phyloP scores from a whole-genome alignment of 768 basidiomycete species.

The Boletus rex-veris region DNA sequence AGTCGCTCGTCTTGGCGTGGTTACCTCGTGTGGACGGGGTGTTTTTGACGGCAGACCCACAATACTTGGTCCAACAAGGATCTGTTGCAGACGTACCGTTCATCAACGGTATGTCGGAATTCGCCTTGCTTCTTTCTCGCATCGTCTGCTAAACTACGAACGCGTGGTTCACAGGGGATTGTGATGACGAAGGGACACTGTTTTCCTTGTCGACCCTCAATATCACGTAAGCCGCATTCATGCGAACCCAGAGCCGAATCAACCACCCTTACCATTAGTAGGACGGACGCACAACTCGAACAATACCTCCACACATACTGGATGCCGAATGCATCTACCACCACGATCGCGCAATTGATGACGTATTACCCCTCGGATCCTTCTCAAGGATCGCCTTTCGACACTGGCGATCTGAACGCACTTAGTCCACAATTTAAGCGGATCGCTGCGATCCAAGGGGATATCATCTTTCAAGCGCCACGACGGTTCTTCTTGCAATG shows the following conservation, averaged over 20 bases:
- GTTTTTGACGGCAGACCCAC: conserved; percentile 34
- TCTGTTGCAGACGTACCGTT: conserved; percentile 8
- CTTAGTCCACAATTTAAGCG: conserved; percentile 50
- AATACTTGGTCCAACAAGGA: conserved; percentile 33
- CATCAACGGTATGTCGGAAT: conserved; percentile 1
- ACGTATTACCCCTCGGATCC: conserved; percentile 37
- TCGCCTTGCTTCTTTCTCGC: too few species aligned
- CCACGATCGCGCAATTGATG: conserved; percentile 27
- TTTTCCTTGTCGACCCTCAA: conserved; percentile 22
- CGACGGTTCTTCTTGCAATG: conserved; percentile 44
- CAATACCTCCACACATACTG: conserved; percentile 4
- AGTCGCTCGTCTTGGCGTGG: conserved; percentile 22
- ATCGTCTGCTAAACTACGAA: too few species aligned
- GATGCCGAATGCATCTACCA: conserved; percentile 25
- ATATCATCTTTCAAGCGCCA: conserved; percentile 49
- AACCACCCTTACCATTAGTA: background rate
- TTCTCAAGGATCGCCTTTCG: conserved; percentile 50
- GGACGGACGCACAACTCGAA: background rate
- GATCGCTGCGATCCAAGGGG: conserved; percentile 48
- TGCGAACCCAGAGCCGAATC: too few species aligned
- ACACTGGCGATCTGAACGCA: conserved; percentile 43
- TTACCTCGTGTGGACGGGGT: conserved; percentile 37
- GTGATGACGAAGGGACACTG: conserved; percentile 42
- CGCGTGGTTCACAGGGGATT: conserved; percentile 17
- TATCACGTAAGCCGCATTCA: background rate